These are phyloP conservation scores for Brasenia schreberi DNA, from an alignment of 164 flowering plant species.

Conservation along the genomic window DNA sequence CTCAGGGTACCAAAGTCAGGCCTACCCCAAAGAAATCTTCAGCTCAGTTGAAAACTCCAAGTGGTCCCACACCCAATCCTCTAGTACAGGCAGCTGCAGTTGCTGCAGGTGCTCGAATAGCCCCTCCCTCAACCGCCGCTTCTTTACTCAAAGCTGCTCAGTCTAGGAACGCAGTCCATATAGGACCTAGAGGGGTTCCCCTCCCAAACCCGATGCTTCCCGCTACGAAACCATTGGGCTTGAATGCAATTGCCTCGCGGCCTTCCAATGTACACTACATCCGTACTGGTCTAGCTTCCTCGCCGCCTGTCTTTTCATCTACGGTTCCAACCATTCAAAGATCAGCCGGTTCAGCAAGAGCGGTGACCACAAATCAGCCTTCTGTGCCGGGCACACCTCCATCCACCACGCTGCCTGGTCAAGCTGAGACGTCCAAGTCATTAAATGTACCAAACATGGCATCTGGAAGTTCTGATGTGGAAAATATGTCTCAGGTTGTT, in stretches of 20 bases:
- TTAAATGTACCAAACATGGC: neutral
- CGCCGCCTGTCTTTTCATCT: constrained; percentile 10
- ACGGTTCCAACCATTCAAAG: constrained; percentile 5
- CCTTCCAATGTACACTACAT: constrained; percentile 34
- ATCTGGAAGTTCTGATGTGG: neutral
- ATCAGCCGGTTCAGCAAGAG: constrained; percentile 12
- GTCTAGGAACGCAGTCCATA: constrained; percentile 48
- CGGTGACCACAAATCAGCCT: constrained; percentile 7
- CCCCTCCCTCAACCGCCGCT: constrained; percentile 51
- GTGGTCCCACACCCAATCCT: constrained; percentile 19
- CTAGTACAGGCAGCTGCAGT: constrained; percentile 71
- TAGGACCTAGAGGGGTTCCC: constrained; percentile 37
- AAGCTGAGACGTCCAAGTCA: neutral
- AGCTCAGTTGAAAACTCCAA: constrained; percentile 14
- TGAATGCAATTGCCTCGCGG: constrained; percentile 9
- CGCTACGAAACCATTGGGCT: constrained; percentile 14
- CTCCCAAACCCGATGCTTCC: constrained; percentile 23
- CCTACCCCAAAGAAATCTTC: constrained; percentile 13
- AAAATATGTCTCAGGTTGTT: neutral
- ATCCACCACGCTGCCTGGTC: neutral
- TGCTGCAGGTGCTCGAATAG: constrained; percentile 92
- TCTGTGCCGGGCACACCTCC: neutral
- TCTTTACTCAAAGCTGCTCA: constrained; percentile 57
- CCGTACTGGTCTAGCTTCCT: constrained; percentile 19
- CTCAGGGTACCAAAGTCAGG: constrained; percentile 7